Evolutionary conservation across 805 yeast species (phyloP), one percentile per base, ranked within the genome.

Genomic region (Teunomyces funiuensis): DNA sequence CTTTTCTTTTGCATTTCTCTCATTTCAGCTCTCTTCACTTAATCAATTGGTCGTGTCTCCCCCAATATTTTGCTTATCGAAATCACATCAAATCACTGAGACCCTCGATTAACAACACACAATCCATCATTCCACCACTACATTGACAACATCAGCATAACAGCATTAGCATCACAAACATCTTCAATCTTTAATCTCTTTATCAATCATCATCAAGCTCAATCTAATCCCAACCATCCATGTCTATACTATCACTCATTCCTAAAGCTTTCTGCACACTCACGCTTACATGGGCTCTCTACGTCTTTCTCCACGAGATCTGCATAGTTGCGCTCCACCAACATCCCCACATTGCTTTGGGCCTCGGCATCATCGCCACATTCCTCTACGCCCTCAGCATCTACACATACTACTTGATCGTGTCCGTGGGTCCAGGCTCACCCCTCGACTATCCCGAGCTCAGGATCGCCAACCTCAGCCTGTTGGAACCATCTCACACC

Each of bases 371-470:
- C 23, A 7, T 31, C 11, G 66, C 66, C 0, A 18, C 63, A 0
- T 18, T 49, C 11, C 51, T 77, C 8, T 69, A 66, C 22, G 17
- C 40, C 0, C 52, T 75, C 11, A 66, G 73, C 15, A 33, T 82
- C 4, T 69, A 70, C 48, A 65, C 84, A 2, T 84, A 84, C 54
- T 77, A 64, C 55, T 60, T 65, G 46, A 76, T 82, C 3, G 67
- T 82, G 1, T n/a, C 25, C 1, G 60, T 61, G 1, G 88, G 88
- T 0, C 74, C 85, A 0, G 91, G 91, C 0, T 77, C 83, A 13
- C 88, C 91, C 0, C 45, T 66, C 14, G 88, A 83, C 46, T 81
- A 67, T 48, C 61, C 67, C 0, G 75, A 68, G 29, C 58, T 84
- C 22, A 50, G 52, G 13, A 58, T 73, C 26, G 27, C 39, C 13